Conservation (phyloP, 805 yeast species). For the Teunomyces funiuensis region DNA sequence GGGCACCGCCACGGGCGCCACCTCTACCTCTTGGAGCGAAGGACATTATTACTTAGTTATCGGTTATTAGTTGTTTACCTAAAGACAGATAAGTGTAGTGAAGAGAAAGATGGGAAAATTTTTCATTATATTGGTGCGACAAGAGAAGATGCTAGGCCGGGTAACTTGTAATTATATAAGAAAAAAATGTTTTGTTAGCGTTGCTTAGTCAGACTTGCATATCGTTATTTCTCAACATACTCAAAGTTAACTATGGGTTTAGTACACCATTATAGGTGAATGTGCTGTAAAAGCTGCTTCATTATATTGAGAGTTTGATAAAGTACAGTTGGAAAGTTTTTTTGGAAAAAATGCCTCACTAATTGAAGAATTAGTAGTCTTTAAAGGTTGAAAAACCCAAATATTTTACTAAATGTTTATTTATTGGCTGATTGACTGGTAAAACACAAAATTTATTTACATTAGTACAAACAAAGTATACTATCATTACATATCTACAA, state of each 20-base stretch:
- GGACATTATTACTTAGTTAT: constrained; percentile 54
- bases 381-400: not conserved
- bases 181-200: not conserved
- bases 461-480: too few species aligned
- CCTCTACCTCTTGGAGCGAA: constrained; percentile 69
- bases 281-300: not conserved
- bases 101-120: constrained; percentile 10
- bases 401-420: not conserved
- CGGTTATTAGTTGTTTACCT: constrained; percentile 6
- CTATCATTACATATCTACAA: too few species aligned
- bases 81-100: constrained; percentile 3
- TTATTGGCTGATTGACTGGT: not conserved
- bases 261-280: not conserved
- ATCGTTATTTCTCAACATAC: not conserved
- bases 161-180: constrained; percentile 7
- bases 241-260: not conserved
- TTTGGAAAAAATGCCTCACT: too few species aligned
- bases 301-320: too few species aligned
- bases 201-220: constrained; percentile 5
- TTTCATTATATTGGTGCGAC: constrained; percentile 6
- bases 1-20: constrained; percentile 48
- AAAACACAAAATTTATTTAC: not conserved
- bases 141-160: constrained; percentile 8
- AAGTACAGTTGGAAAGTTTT: not conserved
- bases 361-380: too few species aligned